Evolutionary conservation across 1,284 basidiomycete genomes (phyloP).

Genomic region (Meripilus lineatus): DNA sequence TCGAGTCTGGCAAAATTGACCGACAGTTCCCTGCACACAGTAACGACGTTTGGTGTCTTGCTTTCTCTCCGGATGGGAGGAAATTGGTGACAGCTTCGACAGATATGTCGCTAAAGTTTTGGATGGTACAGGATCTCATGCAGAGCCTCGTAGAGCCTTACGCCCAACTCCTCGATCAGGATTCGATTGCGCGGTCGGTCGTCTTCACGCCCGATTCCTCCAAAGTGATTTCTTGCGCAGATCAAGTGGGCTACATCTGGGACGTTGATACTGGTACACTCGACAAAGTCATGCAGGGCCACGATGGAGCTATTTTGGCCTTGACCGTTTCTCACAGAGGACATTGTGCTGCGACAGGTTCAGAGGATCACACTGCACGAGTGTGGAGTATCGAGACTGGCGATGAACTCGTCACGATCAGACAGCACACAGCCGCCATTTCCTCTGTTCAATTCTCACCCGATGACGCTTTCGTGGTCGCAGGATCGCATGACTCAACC

Average conservation of each 20-base stretch:
- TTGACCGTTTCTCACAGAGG: conserved; percentile 22
- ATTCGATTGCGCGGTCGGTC: conserved; percentile 6
- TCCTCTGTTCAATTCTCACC: conserved; percentile 31
- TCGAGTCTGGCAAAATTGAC: no score
- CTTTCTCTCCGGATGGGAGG: no score
- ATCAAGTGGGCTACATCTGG: conserved; percentile 7
- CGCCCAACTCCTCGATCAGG: no score
- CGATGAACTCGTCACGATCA: conserved; percentile 13
- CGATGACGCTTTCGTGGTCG: conserved; percentile 27
- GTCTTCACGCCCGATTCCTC: conserved; percentile 8
- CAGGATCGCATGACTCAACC: conserved; percentile 27
- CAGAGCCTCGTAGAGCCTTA: no score
- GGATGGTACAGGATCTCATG: conserved; percentile 7
- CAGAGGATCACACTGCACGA: conserved; percentile 21
- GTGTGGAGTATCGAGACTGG: conserved; percentile 20
- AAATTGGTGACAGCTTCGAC: no score
- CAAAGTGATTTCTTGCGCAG: conserved; percentile 7
- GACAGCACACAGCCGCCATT: conserved; percentile 23
- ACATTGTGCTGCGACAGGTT: conserved; percentile 18
- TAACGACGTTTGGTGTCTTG: no score
- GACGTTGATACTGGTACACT: conserved; percentile 10
- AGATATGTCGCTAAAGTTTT: conserved; percentile 14
- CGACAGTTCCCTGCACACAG: no score
- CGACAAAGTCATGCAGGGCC: conserved; percentile 13
- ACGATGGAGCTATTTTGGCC: conserved; percentile 18